Percentiles rank a stretch among this genome's conserved stretches.
Evolutionary conservation across 2,329 filamentous ascomycete species (phyloP).

Genomic region (Fusarium sp.): DNA sequence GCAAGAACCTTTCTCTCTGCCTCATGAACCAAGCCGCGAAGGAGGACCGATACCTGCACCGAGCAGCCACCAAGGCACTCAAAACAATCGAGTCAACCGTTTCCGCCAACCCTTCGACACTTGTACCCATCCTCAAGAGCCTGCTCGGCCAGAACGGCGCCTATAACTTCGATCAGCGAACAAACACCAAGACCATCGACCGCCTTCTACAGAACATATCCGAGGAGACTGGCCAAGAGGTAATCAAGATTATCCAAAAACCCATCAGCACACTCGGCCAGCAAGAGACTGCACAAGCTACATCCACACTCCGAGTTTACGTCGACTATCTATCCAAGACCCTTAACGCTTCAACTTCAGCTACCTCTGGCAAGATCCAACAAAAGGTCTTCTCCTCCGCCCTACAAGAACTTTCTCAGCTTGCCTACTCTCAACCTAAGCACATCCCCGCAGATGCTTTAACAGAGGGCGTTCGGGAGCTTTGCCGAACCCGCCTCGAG

Average conservation of each 20-base stretch:
- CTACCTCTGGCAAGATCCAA: conserved; percentile 47
- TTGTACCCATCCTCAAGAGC: conserved; percentile 70
- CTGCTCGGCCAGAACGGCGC: conserved; percentile 77
- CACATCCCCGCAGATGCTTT: conserved; percentile 57
- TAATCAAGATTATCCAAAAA: conserved; percentile 61
- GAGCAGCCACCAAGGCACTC: conserved; percentile 80
- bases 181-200: conserved; percentile 86
- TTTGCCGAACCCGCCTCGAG: conserved; percentile 67
- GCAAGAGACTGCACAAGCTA: conserved; percentile 45
- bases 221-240: conserved; percentile 63
- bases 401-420: conserved; percentile 63
- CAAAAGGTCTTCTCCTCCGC: conserved; percentile 52
- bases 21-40: conserved; percentile 85
- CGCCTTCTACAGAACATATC: conserved; percentile 73
- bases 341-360: conserved; percentile 53
- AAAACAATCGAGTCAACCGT: conserved; percentile 75
- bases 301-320: conserved; percentile 59
- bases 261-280: conserved; percentile 52
- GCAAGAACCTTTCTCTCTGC: conserved; percentile 83
- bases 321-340: conserved; percentile 66
- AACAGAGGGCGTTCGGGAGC: conserved; percentile 64
- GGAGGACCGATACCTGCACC: conserved; percentile 81
- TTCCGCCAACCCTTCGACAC: conserved; percentile 68
- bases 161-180: conserved; percentile 86
- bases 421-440: conserved; percentile 64